Percentiles rank a stretch among this genome's conserved stretches.
These are phyloP conservation scores for Rubia occidens DNA, from an alignment of 305 asterid species.

Conservation along the genomic window DNA sequence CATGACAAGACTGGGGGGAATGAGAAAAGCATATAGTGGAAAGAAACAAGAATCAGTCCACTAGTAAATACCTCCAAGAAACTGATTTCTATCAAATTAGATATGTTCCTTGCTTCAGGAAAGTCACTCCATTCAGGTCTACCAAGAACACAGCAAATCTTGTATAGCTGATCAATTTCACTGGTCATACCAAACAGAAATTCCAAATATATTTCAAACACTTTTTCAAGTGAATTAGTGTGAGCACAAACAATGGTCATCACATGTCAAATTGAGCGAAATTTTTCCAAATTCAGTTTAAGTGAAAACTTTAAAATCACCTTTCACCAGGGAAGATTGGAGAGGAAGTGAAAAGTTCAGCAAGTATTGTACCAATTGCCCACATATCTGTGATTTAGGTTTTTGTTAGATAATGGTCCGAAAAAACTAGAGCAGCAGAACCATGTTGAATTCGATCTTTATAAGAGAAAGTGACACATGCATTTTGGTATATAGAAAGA, in stretches of 20 bases:
- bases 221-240: conserved; percentile 13
- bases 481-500: not conserved
- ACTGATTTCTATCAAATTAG: conserved; percentile 48
- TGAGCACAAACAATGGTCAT: not conserved
- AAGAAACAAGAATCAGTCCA: conserved; percentile 16
- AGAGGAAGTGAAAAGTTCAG: conserved; percentile 83
- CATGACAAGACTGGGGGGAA: not conserved
- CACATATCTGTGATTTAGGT: conserved; percentile 65
- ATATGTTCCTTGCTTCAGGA: conserved; percentile 62
- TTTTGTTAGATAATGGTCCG: conserved; percentile 1
- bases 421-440: not conserved
- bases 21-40: conserved; percentile 1
- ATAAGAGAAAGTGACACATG: conserved; percentile 6
- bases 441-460: not conserved
- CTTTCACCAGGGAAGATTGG: conserved; percentile 98
- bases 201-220: not conserved
- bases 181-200: conserved; percentile 32
- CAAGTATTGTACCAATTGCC: conserved; percentile 97
- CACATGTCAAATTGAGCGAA: not conserved
- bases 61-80: conserved; percentile 50
- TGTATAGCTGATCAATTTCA: conserved; percentile 89
- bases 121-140: conserved; percentile 74
- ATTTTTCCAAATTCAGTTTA: not conserved
- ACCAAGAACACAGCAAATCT: conserved; percentile 86
- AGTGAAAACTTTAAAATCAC: conserved; percentile 28